Evolutionary conservation across 2,329 filamentous ascomycete genomes (phyloP).

Genomic region (Pseudocercospora ulei): DNA sequence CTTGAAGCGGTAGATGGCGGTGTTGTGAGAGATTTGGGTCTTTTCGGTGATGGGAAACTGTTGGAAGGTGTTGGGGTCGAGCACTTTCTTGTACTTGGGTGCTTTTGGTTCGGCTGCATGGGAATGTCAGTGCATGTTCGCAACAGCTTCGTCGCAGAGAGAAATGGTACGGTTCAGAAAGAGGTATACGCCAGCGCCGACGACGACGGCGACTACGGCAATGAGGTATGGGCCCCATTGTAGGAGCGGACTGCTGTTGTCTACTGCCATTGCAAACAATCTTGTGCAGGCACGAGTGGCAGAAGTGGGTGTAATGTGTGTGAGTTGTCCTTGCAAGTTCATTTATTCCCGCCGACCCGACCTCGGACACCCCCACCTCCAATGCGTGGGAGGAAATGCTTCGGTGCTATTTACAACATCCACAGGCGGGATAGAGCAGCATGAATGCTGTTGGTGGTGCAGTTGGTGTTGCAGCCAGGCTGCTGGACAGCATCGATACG

Average conservation of each 20-base stretch:
- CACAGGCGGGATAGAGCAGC: too few species aligned
- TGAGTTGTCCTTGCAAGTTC: too few species aligned
- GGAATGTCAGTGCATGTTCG: constrained; percentile 1
- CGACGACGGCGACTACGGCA: constrained; percentile 14
- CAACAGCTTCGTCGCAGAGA: neutral
- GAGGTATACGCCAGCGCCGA: constrained; percentile 16
- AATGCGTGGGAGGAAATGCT: too few species aligned
- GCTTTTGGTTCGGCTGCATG: constrained; percentile 11
- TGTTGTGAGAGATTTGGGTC: constrained; percentile 93
- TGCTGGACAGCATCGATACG: too few species aligned
- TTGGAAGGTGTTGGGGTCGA: constrained; percentile 82
- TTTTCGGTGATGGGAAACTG: constrained; percentile 90
- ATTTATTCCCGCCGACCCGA: too few species aligned
- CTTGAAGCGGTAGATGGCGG: constrained; percentile 94
- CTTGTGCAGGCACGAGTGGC: too few species aligned
- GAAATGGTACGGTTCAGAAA: constrained; percentile 15
- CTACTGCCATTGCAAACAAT: constrained; percentile 7
- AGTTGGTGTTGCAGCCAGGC: too few species aligned
- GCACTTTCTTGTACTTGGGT: constrained; percentile 64
- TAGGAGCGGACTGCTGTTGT: constrained; percentile 9
- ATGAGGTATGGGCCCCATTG: constrained; percentile 14
- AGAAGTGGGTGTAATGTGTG: too few species aligned
- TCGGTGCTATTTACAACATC: too few species aligned
- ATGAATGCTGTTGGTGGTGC: too few species aligned
- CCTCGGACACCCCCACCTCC: too few species aligned